A percentile compares a stretch with the other conserved stretches of the same genome.
phyloP scores from a whole-genome alignment of 768 basidiomycete species.

The Suillus plorans region DNA sequence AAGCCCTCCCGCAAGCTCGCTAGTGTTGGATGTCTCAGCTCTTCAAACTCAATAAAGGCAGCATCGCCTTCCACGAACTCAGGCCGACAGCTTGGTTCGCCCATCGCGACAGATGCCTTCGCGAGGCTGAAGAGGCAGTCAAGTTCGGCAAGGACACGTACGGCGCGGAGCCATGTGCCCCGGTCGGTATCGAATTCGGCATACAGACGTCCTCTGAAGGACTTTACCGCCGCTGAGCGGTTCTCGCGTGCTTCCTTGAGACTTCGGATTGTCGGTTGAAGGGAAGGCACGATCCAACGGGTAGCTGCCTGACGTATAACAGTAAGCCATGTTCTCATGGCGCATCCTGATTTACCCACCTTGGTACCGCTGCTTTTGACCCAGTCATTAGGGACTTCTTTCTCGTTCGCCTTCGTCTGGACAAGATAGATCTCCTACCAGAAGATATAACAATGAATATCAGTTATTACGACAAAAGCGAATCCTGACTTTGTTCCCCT shows the following conservation, averaged over 20 bases:
- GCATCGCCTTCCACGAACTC: conserved; percentile 78
- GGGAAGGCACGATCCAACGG: conserved; percentile 77
- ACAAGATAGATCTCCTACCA: conserved; percentile 86
- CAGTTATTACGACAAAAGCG: neutral
- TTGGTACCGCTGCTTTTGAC: conserved; percentile 78
- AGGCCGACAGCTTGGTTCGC: conserved; percentile 93
- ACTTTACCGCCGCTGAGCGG: conserved; percentile 73
- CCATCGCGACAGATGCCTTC: conserved; percentile 84
- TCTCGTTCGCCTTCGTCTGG: conserved; percentile 59
- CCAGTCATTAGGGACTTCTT: conserved; percentile 82
- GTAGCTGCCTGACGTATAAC: conserved; percentile 51
- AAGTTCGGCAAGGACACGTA: conserved; percentile 89
- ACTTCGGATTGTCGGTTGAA: conserved; percentile 68
- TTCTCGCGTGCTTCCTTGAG: conserved; percentile 95
- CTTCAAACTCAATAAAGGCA: conserved; percentile 85
- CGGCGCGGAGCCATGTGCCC: conserved; percentile 75
- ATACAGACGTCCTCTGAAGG: conserved; percentile 78
- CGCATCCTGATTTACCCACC: conserved; percentile 37
- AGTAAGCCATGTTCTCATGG: neutral
- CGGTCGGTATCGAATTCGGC: conserved; percentile 83
- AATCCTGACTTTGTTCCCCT: conserved; percentile 70
- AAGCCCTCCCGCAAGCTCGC: conserved; percentile 70
- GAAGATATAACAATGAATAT: conserved; percentile 5
- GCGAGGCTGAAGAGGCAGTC: conserved; percentile 94
- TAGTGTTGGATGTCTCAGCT: conserved; percentile 87